These are phyloP conservation scores for Pyrenopolyporus hunteri DNA, from an alignment of 495 filamentous ascomycete species.

Conservation along the genomic window DNA sequence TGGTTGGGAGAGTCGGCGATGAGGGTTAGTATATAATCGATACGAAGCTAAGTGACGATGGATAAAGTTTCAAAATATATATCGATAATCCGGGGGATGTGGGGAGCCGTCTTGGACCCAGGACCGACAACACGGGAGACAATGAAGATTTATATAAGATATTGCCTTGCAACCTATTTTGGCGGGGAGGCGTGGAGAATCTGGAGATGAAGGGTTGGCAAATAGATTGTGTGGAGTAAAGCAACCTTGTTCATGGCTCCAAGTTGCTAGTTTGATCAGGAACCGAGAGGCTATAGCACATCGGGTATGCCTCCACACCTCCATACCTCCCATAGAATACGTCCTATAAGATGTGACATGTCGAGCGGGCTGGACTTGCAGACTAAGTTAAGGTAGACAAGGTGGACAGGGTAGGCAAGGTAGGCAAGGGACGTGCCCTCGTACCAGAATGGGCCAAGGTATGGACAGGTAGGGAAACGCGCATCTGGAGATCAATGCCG, in stretches of 20 bases:
- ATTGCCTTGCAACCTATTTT: constrained; percentile 39
- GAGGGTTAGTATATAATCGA: constrained; percentile 16
- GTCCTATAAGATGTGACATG: constrained; percentile 35
- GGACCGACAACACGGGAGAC: constrained; percentile 38
- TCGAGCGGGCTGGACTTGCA: constrained; percentile 35
- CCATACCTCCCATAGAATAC: constrained; percentile 35
- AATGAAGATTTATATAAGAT: constrained; percentile 45
- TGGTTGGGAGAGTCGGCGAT: constrained; percentile 4
- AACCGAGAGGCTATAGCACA: constrained; percentile 39
- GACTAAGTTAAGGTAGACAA: constrained; percentile 13
- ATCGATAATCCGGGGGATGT: constrained; percentile 35
- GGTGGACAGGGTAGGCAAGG: constrained; percentile 1
- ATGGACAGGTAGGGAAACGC: constrained; percentile 37
- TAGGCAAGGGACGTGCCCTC: constrained; percentile 36
- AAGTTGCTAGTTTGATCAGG: constrained; percentile 38
- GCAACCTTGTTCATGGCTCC: constrained; percentile 31
- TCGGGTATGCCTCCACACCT: constrained; percentile 40
- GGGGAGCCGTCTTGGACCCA: constrained; percentile 37
- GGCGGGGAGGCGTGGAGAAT: constrained; percentile 42
- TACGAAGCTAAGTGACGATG: constrained; percentile 20
- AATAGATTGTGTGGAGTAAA: constrained; percentile 44
- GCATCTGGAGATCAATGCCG: constrained; percentile 44
- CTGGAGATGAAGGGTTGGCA: constrained; percentile 41
- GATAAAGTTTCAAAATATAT: constrained; percentile 29
- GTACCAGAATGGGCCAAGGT: constrained; percentile 32